Evolutionary conservation across 2,329 filamentous ascomycete genomes (phyloP).

Genomic region (Fusarium gaditjirri): DNA sequence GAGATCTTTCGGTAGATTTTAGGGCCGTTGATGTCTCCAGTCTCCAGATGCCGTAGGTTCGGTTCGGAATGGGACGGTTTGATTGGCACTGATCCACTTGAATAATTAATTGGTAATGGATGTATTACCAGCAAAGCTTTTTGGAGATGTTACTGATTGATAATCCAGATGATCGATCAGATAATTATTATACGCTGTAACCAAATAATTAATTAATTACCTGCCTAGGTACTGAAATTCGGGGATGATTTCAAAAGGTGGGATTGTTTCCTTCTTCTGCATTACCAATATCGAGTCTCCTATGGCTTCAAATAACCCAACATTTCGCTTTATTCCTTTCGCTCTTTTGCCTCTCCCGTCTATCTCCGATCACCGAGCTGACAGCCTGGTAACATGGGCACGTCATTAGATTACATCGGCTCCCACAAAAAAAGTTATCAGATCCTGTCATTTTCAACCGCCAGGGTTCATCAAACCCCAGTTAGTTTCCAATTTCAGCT

Average conservation of each 20-base stretch:
- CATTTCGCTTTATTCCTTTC: slow-evolving; percentile 24
- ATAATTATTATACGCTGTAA: not conserved
- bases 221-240: not conserved
- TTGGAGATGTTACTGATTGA: slow-evolving; percentile 26
- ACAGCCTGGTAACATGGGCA: not conserved
- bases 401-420: slow-evolving; percentile 27
- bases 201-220: not conserved
- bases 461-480: slow-evolving; percentile 2
- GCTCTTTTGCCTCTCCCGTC: slow-evolving; percentile 28
- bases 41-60: slow-evolving; percentile 19
- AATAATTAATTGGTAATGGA: slow-evolving; percentile 13
- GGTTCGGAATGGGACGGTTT: slow-evolving; percentile 17
- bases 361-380: slow-evolving; percentile 35
- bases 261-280: not conserved
- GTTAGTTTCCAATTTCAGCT: not conserved
- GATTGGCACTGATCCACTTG: slow-evolving; percentile 20
- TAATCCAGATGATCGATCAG: slow-evolving; percentile 29
- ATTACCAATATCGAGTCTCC: not conserved
- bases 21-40: slow-evolving; percentile 23
- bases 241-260: not conserved
- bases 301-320: slow-evolving; percentile 12
- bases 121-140: slow-evolving; percentile 3
- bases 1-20: slow-evolving; percentile 29
- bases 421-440: slow-evolving; percentile 22
- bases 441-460: slow-evolving; percentile 13